Evolutionary conservation across 495 filamentous ascomycete genomes (phyloP), one percentile per base, ranked within the genome.

Genomic region (Wilcoxina mikolae): DNA sequence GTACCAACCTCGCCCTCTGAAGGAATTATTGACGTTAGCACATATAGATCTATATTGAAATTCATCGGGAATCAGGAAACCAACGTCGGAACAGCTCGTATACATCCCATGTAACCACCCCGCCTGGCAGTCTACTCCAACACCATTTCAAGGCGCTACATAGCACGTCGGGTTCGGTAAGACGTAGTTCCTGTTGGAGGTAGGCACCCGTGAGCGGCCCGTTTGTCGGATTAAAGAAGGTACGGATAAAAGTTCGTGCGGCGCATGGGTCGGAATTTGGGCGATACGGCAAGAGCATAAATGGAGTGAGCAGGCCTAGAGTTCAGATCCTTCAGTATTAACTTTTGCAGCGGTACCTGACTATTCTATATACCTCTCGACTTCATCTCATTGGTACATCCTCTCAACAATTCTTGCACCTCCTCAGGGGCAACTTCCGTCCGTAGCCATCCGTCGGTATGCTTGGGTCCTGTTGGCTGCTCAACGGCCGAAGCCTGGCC

Each of bases 61-160:
- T 15, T 39, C 35, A 39, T 15, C 35, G n/a, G n/a, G 43, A 33
- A 50, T 27, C 26, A 24, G 26, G 26, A 50, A 80, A 94, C 88
- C 87, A 74, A 84, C 78, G 83, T 66, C 82, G 86, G 74, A 98
- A 98, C 15, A 95, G 72, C 58, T 96, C 88, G 64, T 98, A 98
- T 24, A 85, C 87, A 58, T 95, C 87, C 93, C 93, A 96, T 49
- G 86, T 86, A 45, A 98, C 89, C 11, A 98, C 80, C 61, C 91
- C 91, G 47, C 90, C 88, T 33, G 83, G 79, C 33, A 98, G 72
- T 74, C 91, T 78, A 68, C 86, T 88, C 91, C 91, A 98, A 68
- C 91, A 95, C 91, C 91, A 98, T 74, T 96, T 98, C 59, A 95
- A 71, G 27, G 95, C 87, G 64, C 88, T 89, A 59, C 85, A 87